A percentile compares a stretch with the other conserved stretches of the same genome.
phyloP scores from a whole-genome alignment of 495 filamentous ascomycete species.

The Neurospora sp. region DNA sequence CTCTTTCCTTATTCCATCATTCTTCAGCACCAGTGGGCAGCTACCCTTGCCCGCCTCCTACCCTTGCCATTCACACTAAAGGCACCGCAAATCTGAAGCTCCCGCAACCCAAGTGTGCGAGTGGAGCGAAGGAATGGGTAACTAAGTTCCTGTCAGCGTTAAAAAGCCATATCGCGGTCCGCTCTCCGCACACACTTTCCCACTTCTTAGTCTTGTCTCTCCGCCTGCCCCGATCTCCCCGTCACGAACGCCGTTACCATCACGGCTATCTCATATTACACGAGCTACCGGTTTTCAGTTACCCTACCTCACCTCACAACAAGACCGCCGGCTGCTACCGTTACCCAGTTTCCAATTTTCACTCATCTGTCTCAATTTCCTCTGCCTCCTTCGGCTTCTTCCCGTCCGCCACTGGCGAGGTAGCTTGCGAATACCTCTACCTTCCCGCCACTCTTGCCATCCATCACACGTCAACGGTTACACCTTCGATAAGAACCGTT shows the following conservation, averaged over 20 bases:
- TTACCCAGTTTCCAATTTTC: background rate
- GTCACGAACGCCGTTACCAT: background rate
- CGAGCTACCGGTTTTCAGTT: background rate
- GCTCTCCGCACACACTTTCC: background rate
- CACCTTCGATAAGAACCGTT: conserved; percentile 27
- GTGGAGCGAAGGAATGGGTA: background rate
- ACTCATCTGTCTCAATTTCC: background rate
- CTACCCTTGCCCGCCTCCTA: background rate
- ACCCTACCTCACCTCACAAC: background rate
- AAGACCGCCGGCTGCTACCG: background rate
- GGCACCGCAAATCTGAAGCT: background rate
- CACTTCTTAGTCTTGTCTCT: background rate
- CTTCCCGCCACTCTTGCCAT: background rate
- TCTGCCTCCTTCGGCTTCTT: background rate
- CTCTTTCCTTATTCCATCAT: background rate
- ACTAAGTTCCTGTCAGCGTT: background rate
- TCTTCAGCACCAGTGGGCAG: background rate
- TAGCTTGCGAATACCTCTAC: background rate
- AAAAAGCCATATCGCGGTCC: background rate
- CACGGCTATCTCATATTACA: background rate
- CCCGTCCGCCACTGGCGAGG: background rate
- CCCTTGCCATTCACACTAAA: background rate
- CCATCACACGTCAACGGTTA: conserved; percentile 23
- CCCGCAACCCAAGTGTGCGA: background rate
- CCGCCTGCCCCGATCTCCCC: background rate